Base-by-base conservation (phyloP, 2,329 filamentous ascomycete genomes). In the Botrytis tulipae region DNA sequence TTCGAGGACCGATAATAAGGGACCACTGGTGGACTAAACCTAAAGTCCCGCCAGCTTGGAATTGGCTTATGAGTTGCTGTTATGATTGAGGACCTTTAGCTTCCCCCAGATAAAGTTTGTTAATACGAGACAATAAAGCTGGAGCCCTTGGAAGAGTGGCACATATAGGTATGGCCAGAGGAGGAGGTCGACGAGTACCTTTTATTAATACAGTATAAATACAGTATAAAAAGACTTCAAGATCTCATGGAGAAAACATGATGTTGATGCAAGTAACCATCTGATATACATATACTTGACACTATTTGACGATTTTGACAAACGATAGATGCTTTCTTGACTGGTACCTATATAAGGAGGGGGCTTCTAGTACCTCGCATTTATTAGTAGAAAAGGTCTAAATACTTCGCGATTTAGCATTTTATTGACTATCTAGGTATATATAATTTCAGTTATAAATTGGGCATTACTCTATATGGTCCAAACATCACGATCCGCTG, bases 121-220 rank as follows among this genome's bases (percentile, higher is more conserved):
- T 9, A 65, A 65, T 65, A 65, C 40, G 61, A 65, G 61, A 65
- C 40, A 18, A n/a, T n/a, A n/a, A n/a, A n/a, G n/a, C n/a, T n/a
- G n/a, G n/a, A 32, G 9, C 9, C 61, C 61, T 29, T 65, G 61
- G 20, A 40, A 20, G 42, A 20, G 18, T 32, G 40, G 40, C 37
- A 44, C 25, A 42, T 40, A 10, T 40, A 12, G 37, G 37, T 40
- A 42, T 14, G 40, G 14, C 4, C 44, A 7, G 42, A 44, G 42
- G 6, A 44, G 42, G 20, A 48, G 44, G 44, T 9, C 46, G 59
- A 61, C 22, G 10, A 61, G 59, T 14, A 14, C 20, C 32, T 32
- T 37, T 37, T 9, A 37, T 25, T 8, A 14, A 37, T n/a, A 37
- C 22, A 37, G 20, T 40, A 18, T 40, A 51, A 14, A 37, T n/a